These are phyloP conservation scores for Ajuga chamaepitys DNA, from an alignment of 257 asterid genomes.

Conservation along the genomic window DNA sequence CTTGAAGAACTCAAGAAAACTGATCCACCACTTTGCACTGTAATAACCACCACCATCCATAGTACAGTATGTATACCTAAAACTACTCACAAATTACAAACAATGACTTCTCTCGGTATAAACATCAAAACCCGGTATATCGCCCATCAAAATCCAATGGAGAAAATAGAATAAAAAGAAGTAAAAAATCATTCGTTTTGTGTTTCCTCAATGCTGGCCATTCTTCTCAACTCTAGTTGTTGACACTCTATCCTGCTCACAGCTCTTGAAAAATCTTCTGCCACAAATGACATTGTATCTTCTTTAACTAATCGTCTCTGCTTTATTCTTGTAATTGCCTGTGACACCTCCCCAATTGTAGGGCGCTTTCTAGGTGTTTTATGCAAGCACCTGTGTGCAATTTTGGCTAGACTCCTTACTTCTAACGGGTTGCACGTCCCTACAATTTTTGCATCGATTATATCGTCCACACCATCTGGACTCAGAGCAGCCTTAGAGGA, in stretches of 20 bases:
- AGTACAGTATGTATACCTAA: not conserved
- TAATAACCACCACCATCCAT: not conserved
- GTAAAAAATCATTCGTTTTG: slow-evolving; percentile 18
- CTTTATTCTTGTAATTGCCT: slow-evolving; percentile 60
- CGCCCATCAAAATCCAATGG: not conserved
- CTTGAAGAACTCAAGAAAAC: not conserved
- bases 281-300: slow-evolving; percentile 55
- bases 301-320: slow-evolving; percentile 56
- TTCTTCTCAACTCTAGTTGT: slow-evolving; percentile 62
- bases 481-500: slow-evolving; percentile 73
- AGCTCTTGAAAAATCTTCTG: slow-evolving; percentile 57
- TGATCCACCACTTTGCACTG: not conserved
- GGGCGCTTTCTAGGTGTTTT: slow-evolving; percentile 71
- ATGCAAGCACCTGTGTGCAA: slow-evolving; percentile 71
- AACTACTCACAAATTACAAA: not conserved
- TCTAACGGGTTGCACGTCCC: slow-evolving; percentile 65
- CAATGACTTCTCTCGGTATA: not conserved
- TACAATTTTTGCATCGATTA: slow-evolving; percentile 64
- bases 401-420: slow-evolving; percentile 61
- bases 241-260: slow-evolving; percentile 58
- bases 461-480: slow-evolving; percentile 83
- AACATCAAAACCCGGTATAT: not conserved
- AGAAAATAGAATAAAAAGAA: slow-evolving; percentile 1
- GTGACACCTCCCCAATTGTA: slow-evolving; percentile 72
- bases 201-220: slow-evolving; percentile 43